Percentiles rank a stretch among this genome's conserved stretches.
These are phyloP conservation scores for Yamadazyma kanchanaburiensis DNA, from an alignment of 1,139 yeast species.

Conservation along the genomic window DNA sequence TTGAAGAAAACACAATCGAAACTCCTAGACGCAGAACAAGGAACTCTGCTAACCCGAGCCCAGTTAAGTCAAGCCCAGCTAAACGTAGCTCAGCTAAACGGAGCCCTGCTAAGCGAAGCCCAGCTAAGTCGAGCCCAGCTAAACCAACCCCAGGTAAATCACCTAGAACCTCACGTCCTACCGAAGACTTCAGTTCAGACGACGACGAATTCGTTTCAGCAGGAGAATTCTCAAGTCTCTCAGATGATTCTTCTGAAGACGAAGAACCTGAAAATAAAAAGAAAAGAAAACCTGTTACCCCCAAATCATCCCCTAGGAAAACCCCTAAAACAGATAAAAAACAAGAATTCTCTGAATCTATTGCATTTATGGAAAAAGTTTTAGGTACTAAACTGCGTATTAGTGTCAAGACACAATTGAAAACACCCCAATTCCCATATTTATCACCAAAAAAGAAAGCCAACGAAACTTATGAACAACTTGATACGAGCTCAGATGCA, in stretches of 20 bases:
- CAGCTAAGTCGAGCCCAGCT: no score
- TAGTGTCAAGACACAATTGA: slow-evolving; percentile 2
- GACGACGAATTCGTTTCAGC: not conserved
- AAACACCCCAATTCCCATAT: slow-evolving; percentile 7
- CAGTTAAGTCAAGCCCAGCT: no score
- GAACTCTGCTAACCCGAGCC: no score
- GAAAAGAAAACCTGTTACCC: no score
- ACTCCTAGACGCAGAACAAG: no score
- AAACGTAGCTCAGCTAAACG: no score
- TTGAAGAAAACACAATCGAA: no score
- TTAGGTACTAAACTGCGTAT: slow-evolving; percentile 8
- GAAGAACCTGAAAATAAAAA: not conserved
- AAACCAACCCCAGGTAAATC: no score
- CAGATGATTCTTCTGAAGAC: not conserved
- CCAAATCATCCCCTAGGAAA: no score
- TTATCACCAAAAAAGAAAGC: slow-evolving; percentile 5
- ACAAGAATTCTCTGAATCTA: slow-evolving; percentile 5
- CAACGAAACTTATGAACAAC: slow-evolving; percentile 7
- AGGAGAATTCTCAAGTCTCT: not conserved
- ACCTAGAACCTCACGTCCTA: no score
- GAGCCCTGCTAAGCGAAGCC: no score
- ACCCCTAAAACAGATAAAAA: slow-evolving; percentile 2
- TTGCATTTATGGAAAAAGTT: slow-evolving; percentile 10
- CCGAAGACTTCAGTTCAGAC: no score
- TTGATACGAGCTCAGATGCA: slow-evolving; percentile 34